Evolutionary conservation across 202 grass and related monocot species (phyloP).

Genomic region (Setaria italica): DNA sequence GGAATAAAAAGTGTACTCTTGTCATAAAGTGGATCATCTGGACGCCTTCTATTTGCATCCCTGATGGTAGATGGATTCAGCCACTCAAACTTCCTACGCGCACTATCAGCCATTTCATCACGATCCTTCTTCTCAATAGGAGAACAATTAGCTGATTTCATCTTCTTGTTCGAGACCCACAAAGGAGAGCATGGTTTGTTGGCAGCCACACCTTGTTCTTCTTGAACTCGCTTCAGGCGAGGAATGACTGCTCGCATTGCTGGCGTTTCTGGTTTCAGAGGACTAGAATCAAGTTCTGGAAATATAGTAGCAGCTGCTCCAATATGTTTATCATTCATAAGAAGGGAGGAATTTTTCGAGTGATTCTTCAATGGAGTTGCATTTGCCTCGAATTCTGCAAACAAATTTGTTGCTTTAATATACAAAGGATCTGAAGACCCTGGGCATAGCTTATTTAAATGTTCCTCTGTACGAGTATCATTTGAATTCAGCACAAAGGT

Average conservation of each 20-base stretch:
- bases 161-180: constrained; percentile 63
- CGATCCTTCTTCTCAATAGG: constrained; percentile 40
- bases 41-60: constrained; percentile 79
- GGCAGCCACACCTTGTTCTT: constrained; percentile 47
- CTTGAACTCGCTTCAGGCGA: constrained; percentile 73
- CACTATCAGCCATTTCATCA: constrained; percentile 55
- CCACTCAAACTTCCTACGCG: constrained; percentile 95
- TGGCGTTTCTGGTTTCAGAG: constrained; percentile 79
- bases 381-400: constrained; percentile 55
- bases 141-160: constrained; percentile 53
- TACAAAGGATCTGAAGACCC: constrained; percentile 36
- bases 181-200: constrained; percentile 41
- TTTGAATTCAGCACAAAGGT: constrained; percentile 28
- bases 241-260: constrained; percentile 56
- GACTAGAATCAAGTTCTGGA: constrained; percentile 57
- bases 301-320: constrained; percentile 41
- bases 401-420: constrained; percentile 53
- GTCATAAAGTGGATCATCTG: constrained; percentile 78
- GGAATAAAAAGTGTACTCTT: constrained; percentile 88
- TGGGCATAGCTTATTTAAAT: constrained; percentile 45
- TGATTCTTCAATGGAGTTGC: constrained; percentile 47
- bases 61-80: constrained; percentile 71
- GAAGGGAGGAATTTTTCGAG: constrained; percentile 8
- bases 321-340: constrained; percentile 28
- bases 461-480: constrained; percentile 17